A percentile compares a stretch with the other conserved stretches of the same genome.
Conservation (phyloP, 305 asterid genomes). For the Withania somnifera region DNA sequence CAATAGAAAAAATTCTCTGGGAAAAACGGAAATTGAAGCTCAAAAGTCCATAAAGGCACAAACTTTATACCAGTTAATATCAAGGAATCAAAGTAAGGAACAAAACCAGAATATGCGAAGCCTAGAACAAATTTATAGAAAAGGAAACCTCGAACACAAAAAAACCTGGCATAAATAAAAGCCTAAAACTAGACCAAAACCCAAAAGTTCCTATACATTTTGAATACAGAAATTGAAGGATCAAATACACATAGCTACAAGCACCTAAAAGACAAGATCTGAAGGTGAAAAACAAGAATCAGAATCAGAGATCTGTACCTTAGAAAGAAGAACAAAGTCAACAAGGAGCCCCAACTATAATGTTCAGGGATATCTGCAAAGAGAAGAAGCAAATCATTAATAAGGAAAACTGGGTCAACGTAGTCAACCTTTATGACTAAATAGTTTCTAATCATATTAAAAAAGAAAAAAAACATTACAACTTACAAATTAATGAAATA, state of each 20-base stretch:
- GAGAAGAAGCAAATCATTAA: not conserved
- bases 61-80: not conserved
- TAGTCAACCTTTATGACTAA: too few species aligned
- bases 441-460: too few species aligned
- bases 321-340: not conserved
- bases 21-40: not conserved
- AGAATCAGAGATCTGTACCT: conserved; percentile 3
- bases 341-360: not conserved
- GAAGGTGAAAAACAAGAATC: not conserved
- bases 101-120: not conserved
- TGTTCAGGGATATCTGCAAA: not conserved
- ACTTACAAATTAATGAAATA: too few species aligned
- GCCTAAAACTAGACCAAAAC: too few species aligned
- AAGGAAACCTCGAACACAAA: too few species aligned
- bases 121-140: not conserved
- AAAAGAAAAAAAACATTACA: too few species aligned
- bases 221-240: not conserved
- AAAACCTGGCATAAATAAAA: not conserved
- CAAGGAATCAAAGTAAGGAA: not conserved
- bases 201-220: not conserved
- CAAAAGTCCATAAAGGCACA: not conserved
- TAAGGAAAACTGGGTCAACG: conserved; percentile 3
- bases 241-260: not conserved
- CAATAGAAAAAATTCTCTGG: not conserved
- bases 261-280: not conserved